These are phyloP conservation scores for Colletotrichum agaves DNA, from an alignment of 2,329 filamentous ascomycete genomes.

Conservation along the genomic window DNA sequence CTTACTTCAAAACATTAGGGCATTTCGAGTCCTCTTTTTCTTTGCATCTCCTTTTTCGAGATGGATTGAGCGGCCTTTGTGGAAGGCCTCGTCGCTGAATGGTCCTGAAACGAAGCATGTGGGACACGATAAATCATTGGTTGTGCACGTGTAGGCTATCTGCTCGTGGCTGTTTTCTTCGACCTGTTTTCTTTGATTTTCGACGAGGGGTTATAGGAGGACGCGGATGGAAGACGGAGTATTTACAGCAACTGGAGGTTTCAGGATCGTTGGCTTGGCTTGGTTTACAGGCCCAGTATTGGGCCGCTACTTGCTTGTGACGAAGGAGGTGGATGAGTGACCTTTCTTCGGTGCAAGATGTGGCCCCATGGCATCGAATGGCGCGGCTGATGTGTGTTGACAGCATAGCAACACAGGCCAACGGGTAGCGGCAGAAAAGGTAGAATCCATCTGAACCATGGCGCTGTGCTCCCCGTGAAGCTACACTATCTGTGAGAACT, in stretches of 20 bases:
- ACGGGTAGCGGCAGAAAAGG: not conserved
- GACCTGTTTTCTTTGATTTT: conserved; percentile 2
- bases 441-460: conserved; percentile 10
- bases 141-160: conserved; percentile 31
- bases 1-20: conserved; percentile 9
- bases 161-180: conserved; percentile 12
- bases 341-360: not conserved
- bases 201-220: conserved; percentile 2
- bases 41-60: not conserved
- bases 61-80: not conserved
- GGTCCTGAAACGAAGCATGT: conserved; percentile 27
- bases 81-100: not conserved
- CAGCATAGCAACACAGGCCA: conserved; percentile 3
- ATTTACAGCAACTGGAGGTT: conserved; percentile 9
- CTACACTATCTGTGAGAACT: conserved; percentile 6
- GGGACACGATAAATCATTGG: conserved; percentile 26
- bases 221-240: not conserved
- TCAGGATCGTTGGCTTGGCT: conserved; percentile 31
- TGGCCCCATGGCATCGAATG: not conserved
- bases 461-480: not conserved
- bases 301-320: conserved; percentile 23
- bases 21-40: not conserved
- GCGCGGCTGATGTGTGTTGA: not conserved
- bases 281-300: not conserved
- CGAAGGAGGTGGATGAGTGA: conserved; percentile 3